These are phyloP conservation scores for Syzygium malaccense DNA, from an alignment of 441 rosid species.

Conservation along the genomic window DNA sequence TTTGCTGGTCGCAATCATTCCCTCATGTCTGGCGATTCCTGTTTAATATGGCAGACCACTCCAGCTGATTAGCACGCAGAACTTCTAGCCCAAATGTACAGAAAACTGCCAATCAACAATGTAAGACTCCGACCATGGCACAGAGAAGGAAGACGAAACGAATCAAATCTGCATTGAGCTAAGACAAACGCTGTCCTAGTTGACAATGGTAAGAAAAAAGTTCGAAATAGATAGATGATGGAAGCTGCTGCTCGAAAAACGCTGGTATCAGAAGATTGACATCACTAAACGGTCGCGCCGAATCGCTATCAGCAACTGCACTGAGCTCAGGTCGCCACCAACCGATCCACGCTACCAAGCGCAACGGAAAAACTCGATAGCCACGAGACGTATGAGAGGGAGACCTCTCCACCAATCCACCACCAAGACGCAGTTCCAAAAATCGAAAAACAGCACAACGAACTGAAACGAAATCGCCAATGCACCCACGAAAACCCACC, in stretches of 20 bases:
- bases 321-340: neutral
- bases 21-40: neutral
- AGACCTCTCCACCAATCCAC: neutral
- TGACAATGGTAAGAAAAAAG: neutral
- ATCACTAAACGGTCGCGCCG: neutral
- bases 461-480: neutral
- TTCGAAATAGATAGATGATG: neutral
- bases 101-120: neutral
- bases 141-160: neutral
- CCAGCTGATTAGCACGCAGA: neutral
- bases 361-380: neutral
- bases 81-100: neutral
- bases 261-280: neutral
- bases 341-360: neutral
- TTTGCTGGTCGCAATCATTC: neutral
- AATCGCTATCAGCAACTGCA: neutral
- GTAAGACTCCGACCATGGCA: neutral
- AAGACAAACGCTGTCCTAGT: neutral
- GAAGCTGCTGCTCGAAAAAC: neutral
- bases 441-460: neutral
- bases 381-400: neutral
- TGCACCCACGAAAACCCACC: neutral
- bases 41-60: neutral
- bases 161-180: neutral
- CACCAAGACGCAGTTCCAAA: neutral